These are phyloP conservation scores for Penicillium glabrum DNA, from an alignment of 2,329 filamentous ascomycete genomes.

Conservation along the genomic window DNA sequence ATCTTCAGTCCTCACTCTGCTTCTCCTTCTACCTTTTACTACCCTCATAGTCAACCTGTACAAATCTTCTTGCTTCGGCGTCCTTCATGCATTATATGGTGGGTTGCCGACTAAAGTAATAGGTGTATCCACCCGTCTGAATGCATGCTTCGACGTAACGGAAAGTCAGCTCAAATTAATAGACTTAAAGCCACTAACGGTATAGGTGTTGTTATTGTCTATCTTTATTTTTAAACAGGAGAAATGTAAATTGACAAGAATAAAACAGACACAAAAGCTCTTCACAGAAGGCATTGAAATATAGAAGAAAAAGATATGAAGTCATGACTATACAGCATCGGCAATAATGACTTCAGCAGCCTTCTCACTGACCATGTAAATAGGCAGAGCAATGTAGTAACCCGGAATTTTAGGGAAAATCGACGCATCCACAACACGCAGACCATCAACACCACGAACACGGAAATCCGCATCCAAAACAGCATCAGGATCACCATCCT, in stretches of 20 bases:
- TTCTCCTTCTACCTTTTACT: too few relatives aligned
- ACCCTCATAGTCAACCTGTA: too few relatives aligned
- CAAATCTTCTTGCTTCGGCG: too few relatives aligned
- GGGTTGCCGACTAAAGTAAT: too few relatives aligned
- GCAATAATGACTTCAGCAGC: conserved; percentile 49
- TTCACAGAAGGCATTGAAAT: neutral
- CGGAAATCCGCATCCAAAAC: conserved; percentile 58
- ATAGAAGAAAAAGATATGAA: neutral
- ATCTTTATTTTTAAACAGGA: neutral
- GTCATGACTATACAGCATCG: conserved; percentile 4
- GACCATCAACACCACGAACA: conserved; percentile 54
- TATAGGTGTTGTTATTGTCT: neutral
- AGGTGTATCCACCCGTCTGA: too few relatives aligned
- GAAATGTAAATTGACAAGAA: neutral
- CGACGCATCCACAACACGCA: conserved; percentile 63
- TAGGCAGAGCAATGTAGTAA: conserved; percentile 52
- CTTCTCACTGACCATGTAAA: conserved; percentile 62
- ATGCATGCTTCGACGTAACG: too few relatives aligned
- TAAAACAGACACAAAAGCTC: neutral
- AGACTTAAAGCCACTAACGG: neutral
- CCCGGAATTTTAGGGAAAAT: conserved; percentile 59
- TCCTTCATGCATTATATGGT: too few relatives aligned
- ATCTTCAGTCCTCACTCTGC: too few relatives aligned
- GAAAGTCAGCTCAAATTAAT: too few relatives aligned
- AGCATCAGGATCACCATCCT: conserved; percentile 51